Evolutionary conservation across 2,329 filamentous ascomycete species (phyloP), one percentile per base, ranked within the genome.

Genomic region (Beauveria brongniartii): DNA sequence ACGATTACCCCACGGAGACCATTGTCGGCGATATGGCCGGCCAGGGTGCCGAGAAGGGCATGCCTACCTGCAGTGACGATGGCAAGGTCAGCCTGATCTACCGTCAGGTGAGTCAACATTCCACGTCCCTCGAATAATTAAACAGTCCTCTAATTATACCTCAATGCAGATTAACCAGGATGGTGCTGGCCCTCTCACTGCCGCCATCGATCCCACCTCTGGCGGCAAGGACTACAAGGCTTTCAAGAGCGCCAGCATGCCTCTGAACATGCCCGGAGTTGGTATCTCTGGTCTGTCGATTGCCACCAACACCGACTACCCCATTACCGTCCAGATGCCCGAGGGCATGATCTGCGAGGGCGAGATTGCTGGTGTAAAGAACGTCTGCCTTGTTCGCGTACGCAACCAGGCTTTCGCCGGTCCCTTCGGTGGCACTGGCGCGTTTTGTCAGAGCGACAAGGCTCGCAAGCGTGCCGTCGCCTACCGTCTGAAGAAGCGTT

Each of bases 1-100:
- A 68, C 52, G 62, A 66, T 60, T 66, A 67, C 0, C 63, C 75
- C 1, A 67, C 66, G 1, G 84, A 88, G 75, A 74, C 74, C 5
- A 79, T 75, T 61, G 82, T 88, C 50, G 77, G 80, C 26, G 75
- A 78, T 4, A 77, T 79, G 10, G 77, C 81, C 10, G 86, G 86
- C 62, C 66, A 73, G 18, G 86, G 85, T 58, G 76, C 82, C 14
- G 64, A 70, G 0, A 69, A 70, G 12, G 85, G 86, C 62, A 74
- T 89, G 20, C 86, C 86, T 9, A 89, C 86, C 5, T 80, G 78
- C 62, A 73, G 77, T 22, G 82, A 87, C 62, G 78, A 84, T 60
- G 86, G 86, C 63, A 79, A 78, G 30, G 75, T 89, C 70, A 80
- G 77, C 62, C 80, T 89, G 80, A 84, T 80, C 63, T 88, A 83